Conservation (phyloP, 2,329 filamentous ascomycete species). For the Penicillium vulpinum region DNA sequence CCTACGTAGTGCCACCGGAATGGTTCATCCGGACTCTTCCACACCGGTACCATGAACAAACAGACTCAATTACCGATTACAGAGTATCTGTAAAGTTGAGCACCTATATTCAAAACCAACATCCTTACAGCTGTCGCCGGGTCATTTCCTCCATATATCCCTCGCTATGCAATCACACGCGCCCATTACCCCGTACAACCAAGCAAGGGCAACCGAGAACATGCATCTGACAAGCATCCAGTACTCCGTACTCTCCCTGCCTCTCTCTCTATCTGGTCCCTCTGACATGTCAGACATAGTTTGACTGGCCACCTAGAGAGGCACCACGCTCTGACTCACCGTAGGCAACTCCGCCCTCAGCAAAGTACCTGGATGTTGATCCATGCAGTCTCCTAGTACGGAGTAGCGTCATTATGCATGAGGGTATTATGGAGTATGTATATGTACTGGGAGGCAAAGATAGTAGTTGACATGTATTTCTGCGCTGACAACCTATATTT, state of each 20-base stretch:
- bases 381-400: conserved; percentile 15
- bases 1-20: neutral
- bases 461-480: neutral
- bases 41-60: neutral
- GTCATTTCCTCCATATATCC: neutral
- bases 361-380: conserved; percentile 8
- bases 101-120: neutral
- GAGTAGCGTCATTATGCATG: conserved; percentile 25
- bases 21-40: neutral
- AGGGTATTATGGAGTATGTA: too few relatives aligned
- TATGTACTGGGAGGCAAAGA: neutral
- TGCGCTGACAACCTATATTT: neutral
- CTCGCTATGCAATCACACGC: neutral
- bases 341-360: neutral
- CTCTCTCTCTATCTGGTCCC: neutral
- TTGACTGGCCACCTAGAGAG: conserved; percentile 1
- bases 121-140: neutral
- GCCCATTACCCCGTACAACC: conserved; percentile 25
- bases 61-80: too few relatives aligned
- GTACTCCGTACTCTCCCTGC: neutral
- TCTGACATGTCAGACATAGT: conserved; percentile 9
- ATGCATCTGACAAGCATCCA: conserved; percentile 2
- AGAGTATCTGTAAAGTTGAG: neutral
- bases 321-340: conserved; percentile 22
- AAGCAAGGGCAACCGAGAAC: conserved; percentile 20